phyloP scores from a whole-genome alignment of 495 filamentous ascomycete species.

The Cercophora samala region DNA sequence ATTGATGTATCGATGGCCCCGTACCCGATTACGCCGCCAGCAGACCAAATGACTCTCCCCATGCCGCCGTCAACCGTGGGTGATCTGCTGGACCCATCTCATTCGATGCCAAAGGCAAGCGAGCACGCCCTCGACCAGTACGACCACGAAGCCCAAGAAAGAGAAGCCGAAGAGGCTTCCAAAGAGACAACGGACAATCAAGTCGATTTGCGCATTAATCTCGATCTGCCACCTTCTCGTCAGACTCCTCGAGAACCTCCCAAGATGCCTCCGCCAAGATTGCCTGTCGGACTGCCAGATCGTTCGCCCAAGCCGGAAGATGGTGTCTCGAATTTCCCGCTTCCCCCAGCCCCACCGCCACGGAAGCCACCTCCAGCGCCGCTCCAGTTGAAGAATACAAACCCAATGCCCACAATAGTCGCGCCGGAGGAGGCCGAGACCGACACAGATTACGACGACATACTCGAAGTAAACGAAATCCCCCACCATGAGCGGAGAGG shows the following conservation, averaged over 20 bases:
- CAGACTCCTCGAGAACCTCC: constrained; percentile 46
- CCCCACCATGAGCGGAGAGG: constrained; percentile 59
- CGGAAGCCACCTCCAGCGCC: constrained; percentile 85
- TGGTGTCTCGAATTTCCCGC: constrained; percentile 43
- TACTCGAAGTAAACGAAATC: constrained; percentile 62
- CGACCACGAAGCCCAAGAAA: constrained; percentile 49
- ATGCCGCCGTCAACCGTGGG: constrained; percentile 34
- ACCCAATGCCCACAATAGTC: constrained; percentile 44
- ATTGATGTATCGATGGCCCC: constrained; percentile 52
- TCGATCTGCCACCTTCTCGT: constrained; percentile 47
- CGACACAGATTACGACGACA: constrained; percentile 82
- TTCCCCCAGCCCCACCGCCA: constrained; percentile 52
- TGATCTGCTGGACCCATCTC: constrained; percentile 47
- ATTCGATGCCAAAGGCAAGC: constrained; percentile 52
- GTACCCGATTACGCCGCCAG: constrained; percentile 56
- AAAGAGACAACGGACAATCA: constrained; percentile 40
- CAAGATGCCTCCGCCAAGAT: constrained; percentile 41
- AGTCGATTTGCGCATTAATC: constrained; percentile 43
- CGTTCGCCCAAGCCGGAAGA: constrained; percentile 46
- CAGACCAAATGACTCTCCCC: constrained; percentile 32
- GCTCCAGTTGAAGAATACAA: constrained; percentile 60
- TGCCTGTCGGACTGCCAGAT: constrained; percentile 41
- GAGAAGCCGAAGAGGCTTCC: constrained; percentile 40
- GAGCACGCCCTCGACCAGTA: constrained; percentile 52
- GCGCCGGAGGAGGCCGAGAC: constrained; percentile 58